phyloP scores from a whole-genome alignment of 2,329 filamentous ascomycete species.

The Diaporthe longicolla region DNA sequence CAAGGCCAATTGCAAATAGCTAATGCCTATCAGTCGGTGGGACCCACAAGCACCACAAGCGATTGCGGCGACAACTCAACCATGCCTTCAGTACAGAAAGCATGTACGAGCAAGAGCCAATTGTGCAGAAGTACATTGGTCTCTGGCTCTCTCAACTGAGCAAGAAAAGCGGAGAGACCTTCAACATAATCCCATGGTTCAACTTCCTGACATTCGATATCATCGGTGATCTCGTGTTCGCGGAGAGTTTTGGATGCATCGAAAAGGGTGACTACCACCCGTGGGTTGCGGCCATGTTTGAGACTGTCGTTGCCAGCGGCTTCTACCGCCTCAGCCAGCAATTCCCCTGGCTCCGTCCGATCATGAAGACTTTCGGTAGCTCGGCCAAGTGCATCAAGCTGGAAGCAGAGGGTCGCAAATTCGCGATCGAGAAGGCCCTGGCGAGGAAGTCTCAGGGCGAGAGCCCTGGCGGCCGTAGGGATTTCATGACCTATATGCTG shows the following conservation, averaged over 20 bases:
- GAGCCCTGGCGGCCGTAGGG: constrained; percentile 32
- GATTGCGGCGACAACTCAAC: constrained; percentile 26
- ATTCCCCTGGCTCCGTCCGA: constrained; percentile 10
- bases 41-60: constrained; percentile 28
- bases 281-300: constrained; percentile 42
- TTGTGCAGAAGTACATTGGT: constrained; percentile 25
- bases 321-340: not conserved
- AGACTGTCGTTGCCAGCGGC: constrained; percentile 12
- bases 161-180: constrained; percentile 23
- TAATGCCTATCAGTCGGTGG: constrained; percentile 6
- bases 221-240: constrained; percentile 44
- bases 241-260: constrained; percentile 44
- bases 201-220: constrained; percentile 46
- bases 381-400: constrained; percentile 24
- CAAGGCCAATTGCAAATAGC: not conserved
- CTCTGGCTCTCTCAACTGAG: constrained; percentile 16
- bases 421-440: constrained; percentile 25
- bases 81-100: constrained; percentile 34
- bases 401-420: constrained; percentile 21
- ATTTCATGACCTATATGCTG: constrained; percentile 44
- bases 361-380: not conserved
- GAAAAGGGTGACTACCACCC: constrained; percentile 40
- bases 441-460: constrained; percentile 31
- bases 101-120: constrained; percentile 38
- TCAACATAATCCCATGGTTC: constrained; percentile 37